A percentile compares a stretch with the other conserved stretches of the same genome.
Conservation (phyloP, 2,329 filamentous ascomycete genomes). For the Decorospora gaudefroyi region DNA sequence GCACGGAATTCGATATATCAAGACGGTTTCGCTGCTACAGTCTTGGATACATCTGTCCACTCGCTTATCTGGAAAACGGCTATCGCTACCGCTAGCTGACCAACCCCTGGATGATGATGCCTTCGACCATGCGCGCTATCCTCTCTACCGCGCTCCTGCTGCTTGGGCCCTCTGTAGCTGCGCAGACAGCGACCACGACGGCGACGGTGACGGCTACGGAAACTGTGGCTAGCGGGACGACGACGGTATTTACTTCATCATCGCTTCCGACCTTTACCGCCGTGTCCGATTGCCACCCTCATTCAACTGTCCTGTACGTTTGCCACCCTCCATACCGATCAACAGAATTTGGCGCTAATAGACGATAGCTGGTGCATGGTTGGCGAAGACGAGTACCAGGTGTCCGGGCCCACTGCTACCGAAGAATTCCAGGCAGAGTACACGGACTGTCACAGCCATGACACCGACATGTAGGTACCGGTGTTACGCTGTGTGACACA, state of each 20-base stretch:
- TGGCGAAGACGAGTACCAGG: constrained; percentile 50
- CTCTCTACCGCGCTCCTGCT: constrained; percentile 8
- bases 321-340: neutral
- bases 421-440: constrained; percentile 63
- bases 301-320: constrained; percentile 52
- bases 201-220: constrained; percentile 12
- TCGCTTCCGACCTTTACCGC: constrained; percentile 48
- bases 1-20: constrained; percentile 25
- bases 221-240: neutral
- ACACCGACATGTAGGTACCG: constrained; percentile 57
- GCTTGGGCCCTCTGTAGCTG: constrained; percentile 17
- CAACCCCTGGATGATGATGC: too few relatives aligned
- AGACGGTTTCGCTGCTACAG: constrained; percentile 15
- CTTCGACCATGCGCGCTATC: constrained; percentile 5
- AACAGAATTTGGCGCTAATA: constrained; percentile 15
- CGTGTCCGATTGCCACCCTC: constrained; percentile 59
- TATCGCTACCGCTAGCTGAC: constrained; percentile 2
- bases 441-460: constrained; percentile 68
- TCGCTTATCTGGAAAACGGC: neutral
- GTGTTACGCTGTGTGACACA: neutral
- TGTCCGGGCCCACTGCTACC: constrained; percentile 60
- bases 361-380: constrained; percentile 51
- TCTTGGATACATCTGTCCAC: constrained; percentile 1
- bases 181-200: constrained; percentile 22
- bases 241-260: constrained; percentile 4